A percentile compares a stretch with the other conserved stretches of the same genome.
Conservation (phyloP, 192 early-diverging fungal genomes). For the Physocladia obscura region DNA sequence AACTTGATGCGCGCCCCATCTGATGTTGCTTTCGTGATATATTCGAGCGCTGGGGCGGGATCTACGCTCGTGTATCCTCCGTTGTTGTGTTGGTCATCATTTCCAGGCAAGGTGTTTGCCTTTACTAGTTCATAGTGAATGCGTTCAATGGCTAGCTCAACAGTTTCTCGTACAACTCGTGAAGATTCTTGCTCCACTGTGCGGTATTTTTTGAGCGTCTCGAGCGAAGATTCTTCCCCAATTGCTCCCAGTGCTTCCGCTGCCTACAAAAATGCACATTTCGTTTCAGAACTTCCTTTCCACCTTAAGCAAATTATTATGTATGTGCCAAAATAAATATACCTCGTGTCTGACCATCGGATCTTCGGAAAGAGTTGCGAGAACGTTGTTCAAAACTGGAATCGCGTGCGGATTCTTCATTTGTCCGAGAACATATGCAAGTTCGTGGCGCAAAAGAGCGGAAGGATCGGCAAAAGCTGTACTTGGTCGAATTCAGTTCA, state of each 20-base stretch:
- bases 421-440: conserved; percentile 95
- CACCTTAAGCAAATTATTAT: no score
- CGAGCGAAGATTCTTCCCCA: conserved; percentile 65
- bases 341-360: conserved; percentile 96
- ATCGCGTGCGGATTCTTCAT: conserved; percentile 83
- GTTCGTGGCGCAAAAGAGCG: conserved; percentile 90
- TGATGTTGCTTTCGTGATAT: conserved; percentile 19
- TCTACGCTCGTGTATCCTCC: conserved; percentile 77
- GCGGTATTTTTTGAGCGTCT: conserved; percentile 73
- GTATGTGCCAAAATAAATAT: neutral
- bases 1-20: conserved; percentile 30
- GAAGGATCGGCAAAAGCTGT: conserved; percentile 80
- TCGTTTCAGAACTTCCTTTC: no score
- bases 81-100: neutral
- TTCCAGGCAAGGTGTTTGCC: neutral
- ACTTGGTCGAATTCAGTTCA: no score
- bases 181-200: conserved; percentile 60
- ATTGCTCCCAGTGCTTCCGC: conserved; percentile 96
- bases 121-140: conserved; percentile 69
- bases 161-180: conserved; percentile 85
- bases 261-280: conserved; percentile 47
- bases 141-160: conserved; percentile 82
- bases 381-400: conserved; percentile 61
- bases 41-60: conserved; percentile 79
- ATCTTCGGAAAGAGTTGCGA: conserved; percentile 68